Base-by-base conservation (phyloP, 2,329 filamentous ascomycete genomes). In the Samsoniella hepiali region DNA sequence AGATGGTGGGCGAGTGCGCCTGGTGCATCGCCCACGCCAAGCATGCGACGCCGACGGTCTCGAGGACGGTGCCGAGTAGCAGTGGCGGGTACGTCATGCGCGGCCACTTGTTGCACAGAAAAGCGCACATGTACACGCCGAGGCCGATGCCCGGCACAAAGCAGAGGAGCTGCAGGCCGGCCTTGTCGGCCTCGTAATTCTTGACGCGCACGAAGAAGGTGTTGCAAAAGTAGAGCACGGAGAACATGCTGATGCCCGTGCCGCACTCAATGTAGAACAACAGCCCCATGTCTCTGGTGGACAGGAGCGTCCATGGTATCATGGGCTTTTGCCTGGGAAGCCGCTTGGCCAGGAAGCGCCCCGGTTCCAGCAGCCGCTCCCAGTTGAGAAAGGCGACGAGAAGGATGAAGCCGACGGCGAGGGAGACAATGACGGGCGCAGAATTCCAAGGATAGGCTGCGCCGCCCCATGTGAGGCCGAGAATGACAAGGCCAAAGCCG, bases 221-320 rank as follows among this genome's bases (percentile, higher is more conserved):
- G 17, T 84, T 85, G 67, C 88, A 84, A 68, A 90, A 91, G 72
- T 90, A 91, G 67, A 90, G 84, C 1, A 87, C 76, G 31, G 78
- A 75, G 66, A 78, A 83, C 78, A 80, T 81, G 59, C 77, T 79
- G 68, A 85, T 82, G 4, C 88, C 88, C 0, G 82, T 82, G 3
- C 81, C 78, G 68, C 88, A 84, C 66, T 87, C 86, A 66, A 88
- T 80, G 63, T 83, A 82, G 65, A 85, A 82, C n/a, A 90, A 72
- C n/a, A 89, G 76, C 0, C 80, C 77, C 1, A 86, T 82, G 66
- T 91, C 86, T 40, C 81, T 79, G 62, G 83, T 79, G 3, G 75
- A 73, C 53, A 90, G 78, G 27, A 90, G 73, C 8, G 78, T 74
- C 72, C 86, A 88, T 0, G 87, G 86, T 15, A 91, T 79, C 87